A percentile compares a stretch with the other conserved stretches of the same genome.
These are phyloP conservation scores for Bryoerythrophyllum caledonicum DNA, from an alignment of 225 moss, liverwort and hornwort genomes.

Conservation along the genomic window DNA sequence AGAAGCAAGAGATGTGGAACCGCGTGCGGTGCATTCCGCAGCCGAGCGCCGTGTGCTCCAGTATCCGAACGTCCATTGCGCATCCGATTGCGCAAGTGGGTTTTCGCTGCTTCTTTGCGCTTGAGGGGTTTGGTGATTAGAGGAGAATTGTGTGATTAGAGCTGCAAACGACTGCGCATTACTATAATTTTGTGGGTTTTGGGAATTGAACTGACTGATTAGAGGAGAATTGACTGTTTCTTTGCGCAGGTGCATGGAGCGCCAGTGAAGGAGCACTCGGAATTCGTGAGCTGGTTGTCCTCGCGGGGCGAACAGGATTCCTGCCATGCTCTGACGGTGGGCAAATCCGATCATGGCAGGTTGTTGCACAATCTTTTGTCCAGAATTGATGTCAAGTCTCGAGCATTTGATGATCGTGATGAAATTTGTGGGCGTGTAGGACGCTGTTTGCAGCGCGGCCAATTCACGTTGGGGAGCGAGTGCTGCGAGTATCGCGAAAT, in stretches of 20 bases:
- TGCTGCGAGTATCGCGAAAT: slow-evolving; percentile 81
- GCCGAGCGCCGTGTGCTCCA: slow-evolving; percentile 62
- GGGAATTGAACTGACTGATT: background rate
- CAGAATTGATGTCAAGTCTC: background rate
- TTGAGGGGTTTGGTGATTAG: background rate
- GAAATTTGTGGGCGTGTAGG: slow-evolving; percentile 33
- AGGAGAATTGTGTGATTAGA: background rate
- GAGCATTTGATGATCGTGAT: no score
- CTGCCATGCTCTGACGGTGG: slow-evolving; percentile 67
- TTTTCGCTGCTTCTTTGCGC: no score
- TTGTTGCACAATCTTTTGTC: slow-evolving; percentile 15
- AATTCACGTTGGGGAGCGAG: slow-evolving; percentile 73
- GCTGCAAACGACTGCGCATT: no score
- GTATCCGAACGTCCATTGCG: slow-evolving; percentile 50
- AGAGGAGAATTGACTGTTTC: background rate
- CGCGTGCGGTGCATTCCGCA: slow-evolving; percentile 56
- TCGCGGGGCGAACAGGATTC: slow-evolving; percentile 75
- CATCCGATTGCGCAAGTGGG: slow-evolving; percentile 40
- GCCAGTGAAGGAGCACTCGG: slow-evolving; percentile 66
- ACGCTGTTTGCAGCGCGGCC: slow-evolving; percentile 81
- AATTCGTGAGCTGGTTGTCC: slow-evolving; percentile 83
- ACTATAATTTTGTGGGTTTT: no score
- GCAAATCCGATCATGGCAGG: slow-evolving; percentile 90
- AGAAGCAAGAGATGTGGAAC: slow-evolving; percentile 31
- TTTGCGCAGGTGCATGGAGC: slow-evolving; percentile 43